A percentile compares a stretch with the other conserved stretches of the same genome.
Evolutionary conservation across 495 filamentous ascomycete species (phyloP).

Genomic region (Penicillium bovifimosum): DNA sequence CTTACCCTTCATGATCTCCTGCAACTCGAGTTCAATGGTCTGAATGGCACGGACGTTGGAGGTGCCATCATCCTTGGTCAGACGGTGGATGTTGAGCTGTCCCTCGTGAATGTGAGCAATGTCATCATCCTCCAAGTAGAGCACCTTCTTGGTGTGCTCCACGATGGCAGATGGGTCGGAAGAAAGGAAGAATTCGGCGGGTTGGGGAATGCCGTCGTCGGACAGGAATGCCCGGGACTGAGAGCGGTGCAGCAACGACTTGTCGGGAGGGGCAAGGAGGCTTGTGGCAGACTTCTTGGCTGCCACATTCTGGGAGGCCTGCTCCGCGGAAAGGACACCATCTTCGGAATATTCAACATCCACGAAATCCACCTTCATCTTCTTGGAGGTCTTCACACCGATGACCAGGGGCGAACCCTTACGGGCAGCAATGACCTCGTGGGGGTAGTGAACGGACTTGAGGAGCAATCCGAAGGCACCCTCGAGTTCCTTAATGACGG

Average conservation of each 20-base stretch:
- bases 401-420: constrained; percentile 97
- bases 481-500: constrained; percentile 96
- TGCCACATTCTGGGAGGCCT: constrained; percentile 92
- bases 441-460: constrained; percentile 97
- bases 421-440: constrained; percentile 94
- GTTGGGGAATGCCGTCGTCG: constrained; percentile 93
- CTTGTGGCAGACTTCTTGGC: constrained; percentile 83
- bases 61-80: constrained; percentile 92
- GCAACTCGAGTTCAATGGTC: constrained; percentile 94
- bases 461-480: constrained; percentile 93
- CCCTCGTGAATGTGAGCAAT: constrained; percentile 99
- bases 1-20: constrained; percentile 99
- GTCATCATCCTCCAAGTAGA: constrained; percentile 98
- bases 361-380: constrained; percentile 99
- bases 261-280: constrained; percentile 84
- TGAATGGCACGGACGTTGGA: constrained; percentile 97
- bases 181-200: constrained; percentile 98
- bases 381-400: constrained; percentile 89
- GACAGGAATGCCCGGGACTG: constrained; percentile 98
- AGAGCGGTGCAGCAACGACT: constrained; percentile 93
- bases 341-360: constrained; percentile 96
- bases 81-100: constrained; percentile 95
- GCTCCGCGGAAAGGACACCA: constrained; percentile 80
- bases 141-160: constrained; percentile 99
- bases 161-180: constrained; percentile 97